These are phyloP conservation scores for Exutisphaerella laricina DNA, from an alignment of 2,329 filamentous ascomycete genomes.

Conservation along the genomic window DNA sequence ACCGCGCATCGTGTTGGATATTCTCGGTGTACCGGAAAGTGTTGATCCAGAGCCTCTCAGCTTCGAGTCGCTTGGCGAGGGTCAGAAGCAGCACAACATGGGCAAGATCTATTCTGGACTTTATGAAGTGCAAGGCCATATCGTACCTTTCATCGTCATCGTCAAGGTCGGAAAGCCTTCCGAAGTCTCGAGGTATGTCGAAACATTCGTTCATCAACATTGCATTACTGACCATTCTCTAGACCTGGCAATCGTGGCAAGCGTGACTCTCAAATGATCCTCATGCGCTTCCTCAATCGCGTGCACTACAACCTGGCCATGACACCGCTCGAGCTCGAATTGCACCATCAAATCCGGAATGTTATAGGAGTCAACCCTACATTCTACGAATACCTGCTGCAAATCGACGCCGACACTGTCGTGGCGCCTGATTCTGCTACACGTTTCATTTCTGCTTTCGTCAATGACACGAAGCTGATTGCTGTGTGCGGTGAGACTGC, in stretches of 20 bases:
- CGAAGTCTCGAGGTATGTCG: conserved; percentile 53
- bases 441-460: conserved; percentile 84
- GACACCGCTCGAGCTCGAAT: conserved; percentile 93
- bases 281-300: conserved; percentile 99
- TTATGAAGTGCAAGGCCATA: conserved; percentile 96
- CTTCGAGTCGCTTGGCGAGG: conserved; percentile 94
- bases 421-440: conserved; percentile 85
- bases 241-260: conserved; percentile 93
- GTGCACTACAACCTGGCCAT: conserved; percentile 96
- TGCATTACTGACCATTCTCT: conserved; percentile 17
- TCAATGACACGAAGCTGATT: conserved; percentile 89
- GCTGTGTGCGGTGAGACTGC: conserved; percentile 92
- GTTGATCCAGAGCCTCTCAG: conserved; percentile 93
- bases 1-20: conserved; percentile 91
- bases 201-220: background rate
- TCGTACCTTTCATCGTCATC: conserved; percentile 93
- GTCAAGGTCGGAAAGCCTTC: conserved; percentile 89
- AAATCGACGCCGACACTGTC: conserved; percentile 96
- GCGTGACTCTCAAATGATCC: conserved; percentile 96
- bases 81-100: conserved; percentile 98
- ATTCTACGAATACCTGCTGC: conserved; percentile 94
- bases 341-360: conserved; percentile 98
- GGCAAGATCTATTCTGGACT: conserved; percentile 96
- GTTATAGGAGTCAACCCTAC: conserved; percentile 98
- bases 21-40: conserved; percentile 87